Percentiles rank a stretch among this genome's conserved stretches.
Evolutionary conservation across 306 rosid species (phyloP).

Genomic region (Acacia crassicarpa): DNA sequence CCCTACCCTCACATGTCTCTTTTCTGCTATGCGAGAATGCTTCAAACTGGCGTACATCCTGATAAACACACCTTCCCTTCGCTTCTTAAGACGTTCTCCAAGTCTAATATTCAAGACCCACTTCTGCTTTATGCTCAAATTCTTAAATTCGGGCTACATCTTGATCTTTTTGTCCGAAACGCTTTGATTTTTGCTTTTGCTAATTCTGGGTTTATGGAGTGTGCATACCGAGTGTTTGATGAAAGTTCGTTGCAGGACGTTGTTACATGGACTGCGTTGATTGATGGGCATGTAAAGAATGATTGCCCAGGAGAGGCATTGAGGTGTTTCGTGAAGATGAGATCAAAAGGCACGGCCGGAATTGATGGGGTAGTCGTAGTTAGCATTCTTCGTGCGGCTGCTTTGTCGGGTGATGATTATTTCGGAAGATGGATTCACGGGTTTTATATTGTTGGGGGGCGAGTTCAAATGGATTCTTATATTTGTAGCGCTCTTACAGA

Average conservation of each 20-base stretch:
- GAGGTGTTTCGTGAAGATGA: conserved; percentile 40
- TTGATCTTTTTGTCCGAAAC: conserved; percentile 38
- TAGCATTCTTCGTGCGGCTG: conserved; percentile 38
- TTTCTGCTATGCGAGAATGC: conserved; percentile 34
- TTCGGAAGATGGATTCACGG: conserved; percentile 51
- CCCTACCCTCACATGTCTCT: conserved; percentile 17
- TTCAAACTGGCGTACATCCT: conserved; percentile 30
- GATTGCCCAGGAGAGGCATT: conserved; percentile 36
- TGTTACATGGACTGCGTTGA: conserved; percentile 47
- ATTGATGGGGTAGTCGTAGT: conserved; percentile 37
- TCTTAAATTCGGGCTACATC: conserved; percentile 38
- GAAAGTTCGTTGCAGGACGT: conserved; percentile 28
- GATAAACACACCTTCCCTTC: conserved; percentile 52
- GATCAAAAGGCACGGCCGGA: background rate
- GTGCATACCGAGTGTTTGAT: conserved; percentile 43
- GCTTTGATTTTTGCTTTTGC: conserved; percentile 37
- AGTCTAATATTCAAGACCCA: conserved; percentile 16
- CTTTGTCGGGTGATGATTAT: conserved; percentile 30
- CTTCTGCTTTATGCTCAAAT: conserved; percentile 34
- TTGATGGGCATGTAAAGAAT: conserved; percentile 42
- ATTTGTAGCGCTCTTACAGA: conserved; percentile 41
- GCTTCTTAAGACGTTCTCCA: conserved; percentile 40
- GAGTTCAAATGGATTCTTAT: conserved; percentile 40
- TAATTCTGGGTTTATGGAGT: conserved; percentile 34
- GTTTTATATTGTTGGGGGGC: conserved; percentile 39